phyloP scores from a whole-genome alignment of 805 yeast genomes.

The Lachancea sp. region DNA sequence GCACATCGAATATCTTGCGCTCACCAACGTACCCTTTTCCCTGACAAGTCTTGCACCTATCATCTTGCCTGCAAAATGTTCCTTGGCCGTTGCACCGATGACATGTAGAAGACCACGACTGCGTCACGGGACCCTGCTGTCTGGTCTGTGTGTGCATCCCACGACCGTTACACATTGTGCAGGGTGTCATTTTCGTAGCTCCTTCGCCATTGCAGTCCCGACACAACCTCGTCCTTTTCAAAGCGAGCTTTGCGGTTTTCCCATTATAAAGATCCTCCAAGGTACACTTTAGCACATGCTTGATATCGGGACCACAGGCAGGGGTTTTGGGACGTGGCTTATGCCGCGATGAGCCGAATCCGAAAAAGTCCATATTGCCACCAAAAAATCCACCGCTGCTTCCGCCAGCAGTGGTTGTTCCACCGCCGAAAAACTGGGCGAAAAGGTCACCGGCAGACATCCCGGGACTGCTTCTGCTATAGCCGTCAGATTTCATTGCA shows the following conservation, averaged over 20 bases:
- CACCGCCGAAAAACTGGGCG: conserved; percentile 25
- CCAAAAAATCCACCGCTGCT: conserved; percentile 3
- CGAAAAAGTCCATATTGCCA: conserved; percentile 2
- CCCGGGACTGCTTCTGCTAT: conserved; percentile 10
- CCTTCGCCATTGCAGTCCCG: conserved; percentile 48
- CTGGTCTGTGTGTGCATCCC: conserved; percentile 38
- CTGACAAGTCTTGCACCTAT: conserved; percentile 38
- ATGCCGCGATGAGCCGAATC: background rate
- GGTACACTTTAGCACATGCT: conserved; percentile 47
- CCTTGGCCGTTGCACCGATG: conserved; percentile 41
- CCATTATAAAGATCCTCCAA: conserved; percentile 55
- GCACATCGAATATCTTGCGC: conserved; percentile 45
- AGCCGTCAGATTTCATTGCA: conserved; percentile 1
- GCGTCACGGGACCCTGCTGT: conserved; percentile 42
- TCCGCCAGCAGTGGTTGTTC: conserved; percentile 4
- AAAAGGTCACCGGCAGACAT: conserved; percentile 27
- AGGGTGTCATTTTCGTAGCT: conserved; percentile 30
- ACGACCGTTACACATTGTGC: conserved; percentile 38
- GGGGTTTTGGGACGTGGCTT: conserved; percentile 1
- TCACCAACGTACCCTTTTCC: conserved; percentile 43
- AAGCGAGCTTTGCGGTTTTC: conserved; percentile 46
- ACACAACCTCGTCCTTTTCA: conserved; percentile 48
- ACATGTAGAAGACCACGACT: conserved; percentile 41
- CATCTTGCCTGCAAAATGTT: conserved; percentile 26
- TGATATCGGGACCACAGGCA: conserved; percentile 46